Evolutionary conservation across 140 eudicot genomes (phyloP).

Genomic region (Ambrosia hybrid): DNA sequence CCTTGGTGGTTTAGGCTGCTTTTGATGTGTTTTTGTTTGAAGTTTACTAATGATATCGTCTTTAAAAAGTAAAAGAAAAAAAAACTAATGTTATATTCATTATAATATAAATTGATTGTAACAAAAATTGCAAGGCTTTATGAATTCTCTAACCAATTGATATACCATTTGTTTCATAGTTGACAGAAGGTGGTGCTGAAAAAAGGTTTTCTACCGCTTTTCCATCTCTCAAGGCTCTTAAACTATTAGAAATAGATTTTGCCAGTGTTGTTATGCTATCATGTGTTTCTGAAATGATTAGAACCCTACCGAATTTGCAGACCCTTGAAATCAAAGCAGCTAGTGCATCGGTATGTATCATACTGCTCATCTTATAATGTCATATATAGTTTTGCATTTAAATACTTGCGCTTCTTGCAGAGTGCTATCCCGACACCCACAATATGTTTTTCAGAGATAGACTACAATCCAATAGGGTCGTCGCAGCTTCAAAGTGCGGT

Average conservation of each 20-base stretch:
- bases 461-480: neutral
- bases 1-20: too few species aligned
- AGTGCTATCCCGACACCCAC: too few species aligned
- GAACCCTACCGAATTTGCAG: neutral
- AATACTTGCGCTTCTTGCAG: neutral
- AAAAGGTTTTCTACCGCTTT: neutral
- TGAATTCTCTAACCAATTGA: too few species aligned
- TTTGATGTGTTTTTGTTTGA: too few species aligned
- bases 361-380: neutral
- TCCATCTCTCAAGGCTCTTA: slow-evolving; percentile 4
- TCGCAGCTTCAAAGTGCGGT: neutral
- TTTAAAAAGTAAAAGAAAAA: too few species aligned
- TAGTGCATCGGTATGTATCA: neutral
- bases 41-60: too few species aligned
- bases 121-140: neutral
- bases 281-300: neutral
- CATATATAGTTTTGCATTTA: neutral
- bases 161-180: neutral
- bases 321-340: neutral
- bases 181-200: neutral
- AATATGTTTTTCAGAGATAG: neutral
- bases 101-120: neutral
- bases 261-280: neutral
- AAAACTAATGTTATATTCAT: too few species aligned
- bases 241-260: neutral